These are phyloP conservation scores for Irpex lacteus DNA, from an alignment of 1,284 basidiomycete species.

Conservation along the genomic window DNA sequence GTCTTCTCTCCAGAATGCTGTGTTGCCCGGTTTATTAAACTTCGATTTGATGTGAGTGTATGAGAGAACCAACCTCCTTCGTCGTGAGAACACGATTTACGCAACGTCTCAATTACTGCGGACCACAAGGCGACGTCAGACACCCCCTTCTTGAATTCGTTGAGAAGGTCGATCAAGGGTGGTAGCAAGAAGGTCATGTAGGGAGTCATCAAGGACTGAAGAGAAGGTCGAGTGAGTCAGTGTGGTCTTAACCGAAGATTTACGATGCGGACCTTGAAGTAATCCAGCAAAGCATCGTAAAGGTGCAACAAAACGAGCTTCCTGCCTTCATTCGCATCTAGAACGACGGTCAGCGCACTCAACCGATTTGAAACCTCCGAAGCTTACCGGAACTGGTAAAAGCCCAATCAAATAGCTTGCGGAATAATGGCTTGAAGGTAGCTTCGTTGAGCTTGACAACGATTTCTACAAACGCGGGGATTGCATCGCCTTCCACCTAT, in stretches of 20 bases:
- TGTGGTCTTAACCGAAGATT: not conserved
- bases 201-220: constrained; percentile 82
- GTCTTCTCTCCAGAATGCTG: constrained; percentile 88
- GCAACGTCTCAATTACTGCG: constrained; percentile 60
- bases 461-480: constrained; percentile 82
- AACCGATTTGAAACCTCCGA: not conserved
- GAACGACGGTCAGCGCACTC: not conserved
- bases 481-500: constrained; percentile 53
- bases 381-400: constrained; percentile 60
- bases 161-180: constrained; percentile 66
- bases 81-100: constrained; percentile 75
- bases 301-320: constrained; percentile 73
- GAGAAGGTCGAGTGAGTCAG: constrained; percentile 3
- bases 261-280: constrained; percentile 68
- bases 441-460: constrained; percentile 94
- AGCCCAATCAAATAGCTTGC: constrained; percentile 94
- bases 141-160: constrained; percentile 39
- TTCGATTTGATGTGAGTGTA: not conserved
- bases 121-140: constrained; percentile 57
- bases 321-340: constrained; percentile 35
- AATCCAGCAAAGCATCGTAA: constrained; percentile 72
- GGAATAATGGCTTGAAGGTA: constrained; percentile 90
- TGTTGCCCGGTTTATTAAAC: not conserved
- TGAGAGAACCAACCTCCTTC: constrained; percentile 65
- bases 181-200: constrained; percentile 81